Base-by-base conservation (phyloP, 148 eudicot genomes). In the Chenopodium album region DNA sequence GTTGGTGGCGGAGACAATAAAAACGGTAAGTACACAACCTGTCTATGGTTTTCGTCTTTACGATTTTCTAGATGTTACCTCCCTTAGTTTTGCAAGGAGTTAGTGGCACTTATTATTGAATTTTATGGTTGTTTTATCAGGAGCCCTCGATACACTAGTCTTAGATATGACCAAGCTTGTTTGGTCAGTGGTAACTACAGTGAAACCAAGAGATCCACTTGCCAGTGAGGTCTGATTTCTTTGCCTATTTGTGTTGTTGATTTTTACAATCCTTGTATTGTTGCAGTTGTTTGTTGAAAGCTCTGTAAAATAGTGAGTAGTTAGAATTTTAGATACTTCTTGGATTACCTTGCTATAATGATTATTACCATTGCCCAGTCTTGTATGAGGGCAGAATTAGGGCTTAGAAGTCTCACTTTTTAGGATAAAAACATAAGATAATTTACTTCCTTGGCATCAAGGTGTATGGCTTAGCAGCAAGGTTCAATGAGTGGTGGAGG, bases 1-100 rank as follows among this genome's bases (percentile, higher is more conserved):
- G 92, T 92, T 85, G 99, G 99, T 32, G 99, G 99, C 60, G 99
- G 99, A 67, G 99, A 96, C 90, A 96, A 96, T 78, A 92, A 80
- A 91, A 90, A 89, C 79, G 98, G 99, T 96, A 78, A 74, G 67
- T 64, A 78, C 20, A 29, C 20, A 46, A 73, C 70, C 2, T 16
- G 4, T 22, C 76, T 46, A 5, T 14, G 47, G 66, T 29, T 17
- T 10, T 79, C 17, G 47, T 22, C 50, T 64, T 17, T 10, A 76
- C 17, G 34, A 28, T 41, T 64, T 72, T 1, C 32, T 80, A 29
- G 54, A 73, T 20, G 29, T 26, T 52, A 32, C 37, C 6, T 79
- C 70, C 59, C 71, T 71, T 83, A 62, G 4, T 71, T 44, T 63
- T 23, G 31, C 76, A 60, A 28, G 26, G 71, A 56, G 52, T 52